Evolutionary conservation across 805 yeast species (phyloP), one percentile per base, ranked within the genome.

Genomic region (Metschnikowia santaceciliae): DNA sequence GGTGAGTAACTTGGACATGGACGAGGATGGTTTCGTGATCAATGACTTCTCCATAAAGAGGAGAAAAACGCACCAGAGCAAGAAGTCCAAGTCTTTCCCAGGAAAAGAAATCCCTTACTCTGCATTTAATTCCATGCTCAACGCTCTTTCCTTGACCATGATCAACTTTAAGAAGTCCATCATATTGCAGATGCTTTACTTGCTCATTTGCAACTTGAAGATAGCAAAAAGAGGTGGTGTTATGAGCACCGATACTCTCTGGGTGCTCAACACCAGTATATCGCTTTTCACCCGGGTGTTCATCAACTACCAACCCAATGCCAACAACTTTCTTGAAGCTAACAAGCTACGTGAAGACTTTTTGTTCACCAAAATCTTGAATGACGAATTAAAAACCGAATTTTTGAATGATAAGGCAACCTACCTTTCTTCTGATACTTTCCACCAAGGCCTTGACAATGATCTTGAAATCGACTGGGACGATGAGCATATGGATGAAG

Each of bases 401-500:
- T 64, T 74, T 10, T 61, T 73, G 46, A 61, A 58, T 39, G 71
- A 68, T 30, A 58, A 62, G 19, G 62, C 58, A 13, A 55, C 59
- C n/a, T 44, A 35, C 34, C 17, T 44, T 11, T 39, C n/a, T 6
- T 32, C 32, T 23, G 40, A 23, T 7, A 22, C 47, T 4, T 44
- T 34, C 40, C 33, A 20, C 15, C 47, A 44, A 6, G 73, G 65
- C 23, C 67, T 64, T 14, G 69, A 68, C 6, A 64, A 62, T 33
- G 69, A 64, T 8, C 70, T 62, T 15, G 70, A 62, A n/a, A 72
- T 73, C 6, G 78, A 74, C 56, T 74, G 78, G 78, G 78, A 74
- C 52, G 77, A 74, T 51, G 78, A 74, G 54, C 72, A 71, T 20
- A 65, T 74, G 76, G 77, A 73, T 54, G 78, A 74, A 55, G 78